phyloP scores from a whole-genome alignment of 2,329 filamentous ascomycete species.

The Trichoderma polysporum region DNA sequence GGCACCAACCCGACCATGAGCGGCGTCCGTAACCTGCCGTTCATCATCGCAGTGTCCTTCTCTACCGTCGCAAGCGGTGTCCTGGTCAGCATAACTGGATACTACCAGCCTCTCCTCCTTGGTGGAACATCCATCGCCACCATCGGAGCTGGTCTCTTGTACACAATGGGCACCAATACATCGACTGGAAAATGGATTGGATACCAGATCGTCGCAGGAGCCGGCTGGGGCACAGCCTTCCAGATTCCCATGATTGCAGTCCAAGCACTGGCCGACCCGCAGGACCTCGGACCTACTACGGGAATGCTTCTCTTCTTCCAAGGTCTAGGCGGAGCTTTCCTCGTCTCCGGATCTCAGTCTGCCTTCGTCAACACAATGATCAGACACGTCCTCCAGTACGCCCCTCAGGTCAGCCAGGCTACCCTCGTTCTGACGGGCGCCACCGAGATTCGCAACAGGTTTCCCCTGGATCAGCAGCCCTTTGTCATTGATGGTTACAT shows the following conservation, averaged over 20 bases:
- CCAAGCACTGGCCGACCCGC: conserved; percentile 41
- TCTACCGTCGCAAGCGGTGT: conserved; percentile 41
- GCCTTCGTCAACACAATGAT: conserved; percentile 49
- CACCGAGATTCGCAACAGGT: conserved; percentile 55
- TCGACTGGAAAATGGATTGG: conserved; percentile 49
- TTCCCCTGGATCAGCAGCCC: conserved; percentile 48
- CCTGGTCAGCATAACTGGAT: conserved; percentile 41
- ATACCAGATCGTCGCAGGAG: conserved; percentile 52
- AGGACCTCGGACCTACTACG: conserved; percentile 48
- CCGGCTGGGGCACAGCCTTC: conserved; percentile 45
- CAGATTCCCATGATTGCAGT: conserved; percentile 54
- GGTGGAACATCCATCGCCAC: conserved; percentile 45
- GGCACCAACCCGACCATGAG: conserved; percentile 40
- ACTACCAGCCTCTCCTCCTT: conserved; percentile 47
- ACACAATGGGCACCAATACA: conserved; percentile 41
- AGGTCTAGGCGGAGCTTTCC: conserved; percentile 50
- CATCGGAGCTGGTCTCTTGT: conserved; percentile 44
- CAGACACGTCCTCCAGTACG: conserved; percentile 33
- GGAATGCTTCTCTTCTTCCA: conserved; percentile 50
- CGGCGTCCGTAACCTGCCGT: conserved; percentile 47
- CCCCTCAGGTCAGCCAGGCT: conserved; percentile 38
- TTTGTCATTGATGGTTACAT: conserved; percentile 63
- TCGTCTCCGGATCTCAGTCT: conserved; percentile 49
- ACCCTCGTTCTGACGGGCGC: conserved; percentile 45
- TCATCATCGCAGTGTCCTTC: conserved; percentile 46